Evolutionary conservation across 2,329 filamentous ascomycete species (phyloP).

Genomic region (Penicillium corylophilum): DNA sequence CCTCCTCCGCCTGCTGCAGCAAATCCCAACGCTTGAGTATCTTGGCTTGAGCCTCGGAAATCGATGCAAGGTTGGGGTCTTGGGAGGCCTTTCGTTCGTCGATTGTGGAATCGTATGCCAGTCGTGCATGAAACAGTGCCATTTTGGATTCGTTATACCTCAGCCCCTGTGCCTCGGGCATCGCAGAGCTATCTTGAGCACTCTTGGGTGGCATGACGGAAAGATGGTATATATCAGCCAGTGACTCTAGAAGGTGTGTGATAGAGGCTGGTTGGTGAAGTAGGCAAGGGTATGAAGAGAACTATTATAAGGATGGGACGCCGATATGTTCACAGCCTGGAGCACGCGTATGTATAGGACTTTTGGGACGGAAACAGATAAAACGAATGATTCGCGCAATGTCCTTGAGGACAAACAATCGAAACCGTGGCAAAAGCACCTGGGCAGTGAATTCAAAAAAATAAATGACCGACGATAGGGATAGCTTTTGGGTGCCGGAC

Average conservation of each 20-base stretch:
- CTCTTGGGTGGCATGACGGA: slow-evolving; percentile 26
- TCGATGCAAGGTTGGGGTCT: slow-evolving; percentile 34
- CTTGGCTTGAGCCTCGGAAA: slow-evolving; percentile 34
- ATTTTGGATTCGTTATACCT: slow-evolving; percentile 40
- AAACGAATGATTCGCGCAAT: neutral
- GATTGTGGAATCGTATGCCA: slow-evolving; percentile 37
- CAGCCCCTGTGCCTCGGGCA: slow-evolving; percentile 36
- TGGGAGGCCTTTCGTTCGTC: slow-evolving; percentile 33
- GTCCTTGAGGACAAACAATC: slow-evolving; percentile 1
- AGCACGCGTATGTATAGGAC: neutral
- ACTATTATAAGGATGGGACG: neutral
- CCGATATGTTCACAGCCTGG: neutral
- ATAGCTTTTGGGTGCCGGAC: neutral
- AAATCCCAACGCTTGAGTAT: slow-evolving; percentile 39
- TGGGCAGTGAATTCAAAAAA: slow-evolving; percentile 1
- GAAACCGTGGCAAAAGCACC: neutral
- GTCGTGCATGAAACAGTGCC: slow-evolving; percentile 37
- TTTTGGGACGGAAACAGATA: neutral
- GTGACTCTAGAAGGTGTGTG: neutral
- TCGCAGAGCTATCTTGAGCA: slow-evolving; percentile 17
- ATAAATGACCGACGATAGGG: slow-evolving; percentile 4
- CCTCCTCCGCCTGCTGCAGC: slow-evolving; percentile 34
- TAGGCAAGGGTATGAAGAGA: neutral
- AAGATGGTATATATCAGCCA: neutral
- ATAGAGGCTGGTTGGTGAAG: neutral